phyloP scores from a whole-genome alignment of 2,329 filamentous ascomycete species.

The Raffaelea albimanens region DNA sequence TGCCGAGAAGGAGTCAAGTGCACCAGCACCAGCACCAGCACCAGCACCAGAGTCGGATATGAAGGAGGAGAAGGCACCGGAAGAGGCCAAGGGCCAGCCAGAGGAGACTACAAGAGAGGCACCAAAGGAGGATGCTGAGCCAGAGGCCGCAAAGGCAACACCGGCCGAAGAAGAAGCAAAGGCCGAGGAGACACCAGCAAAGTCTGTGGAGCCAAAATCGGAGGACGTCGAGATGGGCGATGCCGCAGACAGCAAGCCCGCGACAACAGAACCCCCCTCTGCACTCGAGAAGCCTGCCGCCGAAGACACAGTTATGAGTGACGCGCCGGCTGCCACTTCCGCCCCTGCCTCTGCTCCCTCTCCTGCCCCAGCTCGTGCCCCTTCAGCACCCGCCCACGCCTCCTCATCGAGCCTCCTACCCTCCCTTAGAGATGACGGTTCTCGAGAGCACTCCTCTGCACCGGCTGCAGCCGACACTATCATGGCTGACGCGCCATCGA shows the following conservation, averaged over 20 bases:
- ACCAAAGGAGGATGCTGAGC: background rate
- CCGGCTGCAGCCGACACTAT: constrained; percentile 26
- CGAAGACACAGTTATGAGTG: background rate
- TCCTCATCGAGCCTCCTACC: constrained; percentile 10
- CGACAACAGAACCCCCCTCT: background rate
- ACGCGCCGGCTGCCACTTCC: background rate
- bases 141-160: background rate
- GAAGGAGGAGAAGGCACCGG: background rate
- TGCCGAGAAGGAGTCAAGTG: background rate
- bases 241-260: constrained; percentile 6
- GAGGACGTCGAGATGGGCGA: constrained; percentile 22
- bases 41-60: background rate
- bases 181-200: background rate
- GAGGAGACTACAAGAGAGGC: too few species aligned
- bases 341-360: too few species aligned
- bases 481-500: constrained; percentile 34
- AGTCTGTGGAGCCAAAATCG: background rate
- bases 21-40: too few species aligned
- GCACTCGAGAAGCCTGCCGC: background rate
- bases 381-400: background rate
- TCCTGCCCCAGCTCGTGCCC: background rate
- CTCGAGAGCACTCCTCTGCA: constrained; percentile 19
- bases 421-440: constrained; percentile 19
- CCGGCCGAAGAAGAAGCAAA: background rate
- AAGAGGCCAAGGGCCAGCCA: background rate